A percentile compares a stretch with the other conserved stretches of the same genome.
Evolutionary conservation across 2,329 filamentous ascomycete species (phyloP).

Genomic region (Sarocladium brachiariae): DNA sequence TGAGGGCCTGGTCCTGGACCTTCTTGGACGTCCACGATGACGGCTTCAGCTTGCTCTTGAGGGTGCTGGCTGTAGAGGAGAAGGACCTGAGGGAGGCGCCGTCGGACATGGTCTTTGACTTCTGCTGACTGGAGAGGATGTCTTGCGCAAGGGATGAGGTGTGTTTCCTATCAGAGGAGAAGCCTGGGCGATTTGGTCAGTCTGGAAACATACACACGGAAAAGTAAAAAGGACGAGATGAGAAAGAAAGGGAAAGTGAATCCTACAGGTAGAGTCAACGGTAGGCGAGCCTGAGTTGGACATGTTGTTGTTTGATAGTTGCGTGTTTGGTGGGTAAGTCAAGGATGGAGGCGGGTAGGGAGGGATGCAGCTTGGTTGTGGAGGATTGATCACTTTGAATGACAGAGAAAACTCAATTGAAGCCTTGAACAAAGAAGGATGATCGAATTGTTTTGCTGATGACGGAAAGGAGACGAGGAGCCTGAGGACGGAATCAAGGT

Average conservation of each 20-base stretch:
- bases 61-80: conserved; percentile 19
- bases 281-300: not conserved
- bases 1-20: conserved; percentile 21
- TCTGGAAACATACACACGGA: too few species aligned
- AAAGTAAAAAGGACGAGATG: too few species aligned
- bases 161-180: not conserved
- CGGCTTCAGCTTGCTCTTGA: conserved; percentile 15
- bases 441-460: not conserved
- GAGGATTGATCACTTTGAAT: too few species aligned
- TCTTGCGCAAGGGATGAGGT: not conserved
- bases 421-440: not conserved
- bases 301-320: conserved; percentile 4
- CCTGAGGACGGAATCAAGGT: conserved; percentile 6
- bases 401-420: too few species aligned
- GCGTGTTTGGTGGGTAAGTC: not conserved
- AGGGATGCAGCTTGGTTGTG: not conserved
- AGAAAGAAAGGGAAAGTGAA: not conserved
- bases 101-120: not conserved
- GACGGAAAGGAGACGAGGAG: not conserved
- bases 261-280: conserved; percentile 6
- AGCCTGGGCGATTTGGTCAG: too few species aligned
- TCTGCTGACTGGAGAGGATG: not conserved
- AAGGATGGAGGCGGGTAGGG: not conserved
- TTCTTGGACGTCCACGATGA: conserved; percentile 16
- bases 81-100: conserved; percentile 18